These are phyloP conservation scores for Plasmodium ovale DNA, from an alignment of 169 alveolate genomes.

Conservation along the genomic window DNA sequence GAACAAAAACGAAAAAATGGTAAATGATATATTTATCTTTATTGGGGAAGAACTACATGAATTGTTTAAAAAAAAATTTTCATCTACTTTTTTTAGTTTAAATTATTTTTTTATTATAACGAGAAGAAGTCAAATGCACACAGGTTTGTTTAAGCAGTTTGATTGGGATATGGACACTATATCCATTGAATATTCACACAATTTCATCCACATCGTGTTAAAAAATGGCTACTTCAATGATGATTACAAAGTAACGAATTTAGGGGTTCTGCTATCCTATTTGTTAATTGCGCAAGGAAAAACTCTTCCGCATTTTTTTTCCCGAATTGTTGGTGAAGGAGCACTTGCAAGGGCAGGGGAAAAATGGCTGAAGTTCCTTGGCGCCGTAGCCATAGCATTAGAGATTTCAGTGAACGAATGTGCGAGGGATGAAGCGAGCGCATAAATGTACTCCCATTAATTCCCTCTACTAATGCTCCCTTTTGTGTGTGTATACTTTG, in stretches of 20 bases:
- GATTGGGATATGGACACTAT: constrained; percentile 5
- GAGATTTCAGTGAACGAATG: too few species aligned
- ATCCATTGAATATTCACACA: constrained; percentile 26
- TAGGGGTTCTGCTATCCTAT: constrained; percentile 10
- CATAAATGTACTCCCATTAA: too few species aligned
- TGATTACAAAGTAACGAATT: background rate
- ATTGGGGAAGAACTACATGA: constrained; percentile 31
- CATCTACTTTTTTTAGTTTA: constrained; percentile 15
- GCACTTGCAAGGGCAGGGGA: background rate
- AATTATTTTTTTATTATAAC: constrained; percentile 49
- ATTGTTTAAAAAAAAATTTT: constrained; percentile 9
- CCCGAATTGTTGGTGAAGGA: constrained; percentile 16
- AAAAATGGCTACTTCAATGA: background rate
- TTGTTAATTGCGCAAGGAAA: constrained; percentile 36
- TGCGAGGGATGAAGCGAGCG: too few species aligned
- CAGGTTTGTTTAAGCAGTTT: background rate
- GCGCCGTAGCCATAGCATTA: background rate
- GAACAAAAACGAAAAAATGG: constrained; percentile 15
- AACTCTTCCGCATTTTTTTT: constrained; percentile 33
- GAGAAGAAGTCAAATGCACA: background rate
- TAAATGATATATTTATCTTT: constrained; percentile 34
- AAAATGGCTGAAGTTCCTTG: background rate
- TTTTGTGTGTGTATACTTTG: too few species aligned
- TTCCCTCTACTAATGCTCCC: too few species aligned
- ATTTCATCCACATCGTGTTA: constrained; percentile 27